Evolutionary conservation across 805 yeast genomes (phyloP).

Genomic region (Wickerhamia fluorescens): DNA sequence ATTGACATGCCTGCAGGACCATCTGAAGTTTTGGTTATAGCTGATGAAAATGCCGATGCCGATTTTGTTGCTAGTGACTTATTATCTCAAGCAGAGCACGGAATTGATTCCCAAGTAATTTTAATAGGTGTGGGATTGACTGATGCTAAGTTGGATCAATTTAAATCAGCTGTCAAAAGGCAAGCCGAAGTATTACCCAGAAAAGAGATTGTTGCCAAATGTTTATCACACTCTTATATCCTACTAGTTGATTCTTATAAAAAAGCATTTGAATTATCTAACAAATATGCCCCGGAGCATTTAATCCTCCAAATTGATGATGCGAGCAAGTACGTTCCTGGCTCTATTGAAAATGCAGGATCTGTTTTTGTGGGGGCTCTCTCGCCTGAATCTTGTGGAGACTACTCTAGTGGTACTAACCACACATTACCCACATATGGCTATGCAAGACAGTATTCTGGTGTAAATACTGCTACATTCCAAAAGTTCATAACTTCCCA

Average conservation of each 20-base stretch:
- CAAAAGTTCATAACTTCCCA: constrained; percentile 94
- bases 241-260: constrained; percentile 61
- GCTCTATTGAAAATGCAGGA: constrained; percentile 84
- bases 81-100: constrained; percentile 98
- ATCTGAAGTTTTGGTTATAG: constrained; percentile 93
- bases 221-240: constrained; percentile 87
- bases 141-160: constrained; percentile 49
- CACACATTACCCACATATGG: constrained; percentile 99
- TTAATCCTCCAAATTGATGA: constrained; percentile 83
- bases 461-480: constrained; percentile 94
- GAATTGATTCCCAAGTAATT: constrained; percentile 95
- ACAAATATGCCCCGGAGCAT: constrained; percentile 96
- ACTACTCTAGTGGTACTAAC: constrained; percentile 95
- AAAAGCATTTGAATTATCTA: constrained; percentile 82
- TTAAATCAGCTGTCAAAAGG: constrained; percentile 75
- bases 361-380: constrained; percentile 93
- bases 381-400: constrained; percentile 98
- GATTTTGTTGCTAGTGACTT: constrained; percentile 96
- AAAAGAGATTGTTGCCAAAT: constrained; percentile 85
- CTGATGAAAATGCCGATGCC: constrained; percentile 82
- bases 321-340: constrained; percentile 64
- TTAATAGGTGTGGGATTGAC: constrained; percentile 74
- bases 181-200: constrained; percentile 87
- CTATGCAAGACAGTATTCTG: constrained; percentile 94
- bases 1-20: constrained; percentile 99